Percentiles rank a stretch among this genome's conserved stretches.
These are phyloP conservation scores for Stephania japonica DNA, from an alignment of 164 flowering plant genomes.

Conservation along the genomic window DNA sequence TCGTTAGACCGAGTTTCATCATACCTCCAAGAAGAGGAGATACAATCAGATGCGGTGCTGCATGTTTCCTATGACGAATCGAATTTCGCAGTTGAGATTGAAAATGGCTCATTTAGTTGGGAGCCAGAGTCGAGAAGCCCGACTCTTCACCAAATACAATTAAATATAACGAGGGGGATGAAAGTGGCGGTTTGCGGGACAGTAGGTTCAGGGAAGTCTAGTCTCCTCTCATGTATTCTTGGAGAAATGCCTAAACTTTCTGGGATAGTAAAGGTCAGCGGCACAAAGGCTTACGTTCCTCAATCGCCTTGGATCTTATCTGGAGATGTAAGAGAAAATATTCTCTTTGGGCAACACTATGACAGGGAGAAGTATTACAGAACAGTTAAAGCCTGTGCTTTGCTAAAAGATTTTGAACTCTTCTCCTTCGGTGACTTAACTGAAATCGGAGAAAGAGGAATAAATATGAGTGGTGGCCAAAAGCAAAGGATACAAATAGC, in stretches of 20 bases:
- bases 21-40: conserved; percentile 72
- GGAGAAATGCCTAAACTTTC: conserved; percentile 76
- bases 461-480: conserved; percentile 97
- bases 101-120: conserved; percentile 73
- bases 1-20: conserved; percentile 74
- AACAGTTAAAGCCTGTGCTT: conserved; percentile 77
- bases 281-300: conserved; percentile 89
- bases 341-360: conserved; percentile 65
- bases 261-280: conserved; percentile 69
- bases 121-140: conserved; percentile 39
- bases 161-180: conserved; percentile 73
- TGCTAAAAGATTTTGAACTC: conserved; percentile 82
- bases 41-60: conserved; percentile 51
- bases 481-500: conserved; percentile 98
- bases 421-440: conserved; percentile 77
- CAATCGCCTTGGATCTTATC: conserved; percentile 94
- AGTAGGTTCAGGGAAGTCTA: conserved; percentile 95
- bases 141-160: conserved; percentile 53
- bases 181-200: conserved; percentile 92
- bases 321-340: conserved; percentile 78
- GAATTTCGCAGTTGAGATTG: conserved; percentile 50
- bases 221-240: conserved; percentile 71
- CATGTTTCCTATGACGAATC: conserved; percentile 41
- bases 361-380: conserved; percentile 50
- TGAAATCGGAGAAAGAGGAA: conserved; percentile 96